Evolutionary conservation across 805 yeast species (phyloP).

Genomic region (Lipomyces orientalis): DNA sequence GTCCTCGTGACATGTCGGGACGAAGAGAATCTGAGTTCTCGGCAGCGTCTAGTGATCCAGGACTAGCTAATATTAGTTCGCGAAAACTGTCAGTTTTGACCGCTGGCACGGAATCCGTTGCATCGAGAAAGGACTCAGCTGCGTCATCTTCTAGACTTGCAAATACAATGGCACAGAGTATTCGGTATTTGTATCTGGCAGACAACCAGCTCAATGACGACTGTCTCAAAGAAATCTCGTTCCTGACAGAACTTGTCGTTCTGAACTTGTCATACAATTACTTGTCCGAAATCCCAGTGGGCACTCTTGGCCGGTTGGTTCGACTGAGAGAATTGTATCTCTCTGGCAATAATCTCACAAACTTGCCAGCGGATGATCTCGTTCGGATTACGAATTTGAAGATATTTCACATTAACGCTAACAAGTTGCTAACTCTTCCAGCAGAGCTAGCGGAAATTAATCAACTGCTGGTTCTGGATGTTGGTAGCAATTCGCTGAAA

Average conservation of each 20-base stretch:
- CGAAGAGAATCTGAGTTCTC: conserved; percentile 10
- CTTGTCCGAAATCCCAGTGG: conserved; percentile 77
- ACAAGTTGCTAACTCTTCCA: conserved; percentile 84
- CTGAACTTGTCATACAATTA: conserved; percentile 86
- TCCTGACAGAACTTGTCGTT: conserved; percentile 60
- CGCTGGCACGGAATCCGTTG: conserved; percentile 5
- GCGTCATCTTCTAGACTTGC: conserved; percentile 27
- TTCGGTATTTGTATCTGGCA: conserved; percentile 67
- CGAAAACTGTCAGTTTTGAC: conserved; percentile 11
- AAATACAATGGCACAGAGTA: conserved; percentile 52
- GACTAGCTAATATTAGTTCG: conserved; percentile 1
- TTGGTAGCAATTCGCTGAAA: conserved; percentile 86
- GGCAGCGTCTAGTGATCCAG: conserved; percentile 7
- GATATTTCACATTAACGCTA: conserved; percentile 75
- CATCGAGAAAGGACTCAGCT: conserved; percentile 31
- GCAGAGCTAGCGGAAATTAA: conserved; percentile 78
- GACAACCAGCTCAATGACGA: conserved; percentile 86
- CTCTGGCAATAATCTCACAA: conserved; percentile 80
- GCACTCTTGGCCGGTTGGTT: conserved; percentile 64
- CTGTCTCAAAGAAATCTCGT: conserved; percentile 69
- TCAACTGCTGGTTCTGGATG: conserved; percentile 75
- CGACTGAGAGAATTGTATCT: conserved; percentile 68
- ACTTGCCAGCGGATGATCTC: conserved; percentile 86
- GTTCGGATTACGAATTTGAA: conserved; percentile 63
- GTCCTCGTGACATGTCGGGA: conserved; percentile 19